Evolutionary conservation across 2,329 filamentous ascomycete genomes (phyloP).

Genomic region (Xylariales sp.): DNA sequence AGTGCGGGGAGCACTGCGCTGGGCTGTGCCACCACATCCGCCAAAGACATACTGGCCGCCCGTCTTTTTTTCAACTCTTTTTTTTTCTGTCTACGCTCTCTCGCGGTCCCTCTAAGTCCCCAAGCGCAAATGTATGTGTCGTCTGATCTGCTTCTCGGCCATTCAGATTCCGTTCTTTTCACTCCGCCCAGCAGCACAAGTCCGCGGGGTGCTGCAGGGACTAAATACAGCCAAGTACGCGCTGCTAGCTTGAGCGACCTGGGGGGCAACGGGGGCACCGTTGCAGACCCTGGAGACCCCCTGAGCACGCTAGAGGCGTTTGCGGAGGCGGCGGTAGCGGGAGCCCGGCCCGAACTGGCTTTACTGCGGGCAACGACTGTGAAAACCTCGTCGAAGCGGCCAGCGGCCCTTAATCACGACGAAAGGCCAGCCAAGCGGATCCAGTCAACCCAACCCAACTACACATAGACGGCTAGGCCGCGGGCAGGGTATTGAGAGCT

Average conservation of each 20-base stretch:
- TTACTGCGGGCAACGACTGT: conserved; percentile 16
- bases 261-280: neutral
- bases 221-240: conserved; percentile 11
- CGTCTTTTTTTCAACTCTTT: conserved; percentile 12
- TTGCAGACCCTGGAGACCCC: conserved; percentile 1
- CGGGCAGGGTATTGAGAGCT: no score
- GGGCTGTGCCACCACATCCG: conserved; percentile 26
- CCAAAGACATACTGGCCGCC: conserved; percentile 25
- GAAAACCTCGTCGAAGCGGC: no score
- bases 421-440: no score
- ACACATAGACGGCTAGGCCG: no score
- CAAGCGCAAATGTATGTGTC: conserved; percentile 13
- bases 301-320: neutral
- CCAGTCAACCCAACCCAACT: no score
- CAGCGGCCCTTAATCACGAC: no score
- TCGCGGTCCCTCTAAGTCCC: neutral
- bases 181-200: conserved; percentile 13
- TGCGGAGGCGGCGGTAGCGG: conserved; percentile 17
- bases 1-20: conserved; percentile 21
- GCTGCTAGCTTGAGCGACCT: no score
- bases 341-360: conserved; percentile 25
- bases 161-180: conserved; percentile 27
- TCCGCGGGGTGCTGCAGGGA: conserved; percentile 26
- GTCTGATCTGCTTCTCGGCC: conserved; percentile 27
- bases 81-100: neutral